phyloP scores from a whole-genome alignment of 2,329 filamentous ascomycete genomes.

The Colletotrichum spaethianum region DNA sequence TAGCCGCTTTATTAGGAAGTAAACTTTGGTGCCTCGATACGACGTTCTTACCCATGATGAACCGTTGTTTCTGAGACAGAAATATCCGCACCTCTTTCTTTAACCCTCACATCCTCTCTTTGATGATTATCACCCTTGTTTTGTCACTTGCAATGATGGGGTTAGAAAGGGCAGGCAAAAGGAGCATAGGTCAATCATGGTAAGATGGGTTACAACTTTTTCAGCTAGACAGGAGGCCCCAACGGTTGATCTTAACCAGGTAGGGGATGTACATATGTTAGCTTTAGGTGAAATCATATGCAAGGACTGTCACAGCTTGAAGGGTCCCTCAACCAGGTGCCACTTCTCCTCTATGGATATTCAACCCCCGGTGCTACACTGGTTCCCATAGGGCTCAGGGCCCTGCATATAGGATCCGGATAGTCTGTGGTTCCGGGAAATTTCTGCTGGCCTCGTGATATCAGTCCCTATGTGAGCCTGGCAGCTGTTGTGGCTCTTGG shows the following conservation, averaged over 20 bases:
- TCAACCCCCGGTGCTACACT: no score
- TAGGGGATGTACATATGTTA: conserved; percentile 54
- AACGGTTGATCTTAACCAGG: neutral
- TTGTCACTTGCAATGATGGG: conserved; percentile 41
- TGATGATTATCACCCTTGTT: conserved; percentile 31
- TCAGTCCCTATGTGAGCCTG: no score
- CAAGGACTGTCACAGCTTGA: conserved; percentile 63
- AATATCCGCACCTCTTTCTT: conserved; percentile 75
- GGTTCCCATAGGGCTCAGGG: no score
- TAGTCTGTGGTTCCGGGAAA: no score
- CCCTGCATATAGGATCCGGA: no score
- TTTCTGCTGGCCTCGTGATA: no score
- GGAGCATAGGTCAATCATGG: neutral
- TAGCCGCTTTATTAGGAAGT: conserved; percentile 80
- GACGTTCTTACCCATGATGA: conserved; percentile 77
- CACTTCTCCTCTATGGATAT: conserved; percentile 55
- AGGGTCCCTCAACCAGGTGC: conserved; percentile 62
- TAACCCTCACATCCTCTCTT: conserved; percentile 74
- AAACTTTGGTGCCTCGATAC: conserved; percentile 72
- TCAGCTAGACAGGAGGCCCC: neutral
- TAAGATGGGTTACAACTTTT: neutral
- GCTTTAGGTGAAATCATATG: conserved; percentile 66
- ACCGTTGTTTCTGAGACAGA: conserved; percentile 76
- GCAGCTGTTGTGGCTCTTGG: no score
- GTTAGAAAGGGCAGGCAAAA: neutral